Conservation (phyloP, 2,329 filamentous ascomycete genomes). For the Monosporascus sp. region DNA sequence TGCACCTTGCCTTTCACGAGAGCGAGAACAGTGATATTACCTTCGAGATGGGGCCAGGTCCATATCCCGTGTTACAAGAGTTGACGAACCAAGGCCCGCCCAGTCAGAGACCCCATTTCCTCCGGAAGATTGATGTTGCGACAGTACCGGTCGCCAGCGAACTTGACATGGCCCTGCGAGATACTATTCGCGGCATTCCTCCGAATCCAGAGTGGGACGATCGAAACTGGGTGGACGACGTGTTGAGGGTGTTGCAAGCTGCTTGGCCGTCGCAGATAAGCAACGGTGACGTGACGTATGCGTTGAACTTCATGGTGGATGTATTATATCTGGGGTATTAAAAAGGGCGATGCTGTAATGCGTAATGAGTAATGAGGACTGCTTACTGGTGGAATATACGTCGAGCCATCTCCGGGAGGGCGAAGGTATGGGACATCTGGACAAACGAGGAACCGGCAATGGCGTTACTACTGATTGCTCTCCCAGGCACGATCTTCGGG, state of each 20-base stretch:
- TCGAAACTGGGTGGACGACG: conserved; percentile 9
- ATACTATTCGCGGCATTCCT: conserved; percentile 1
- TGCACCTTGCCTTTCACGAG: not conserved
- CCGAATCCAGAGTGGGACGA: conserved; percentile 7
- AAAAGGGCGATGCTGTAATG: not conserved
- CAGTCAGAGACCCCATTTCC: not conserved
- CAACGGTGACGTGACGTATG: not conserved
- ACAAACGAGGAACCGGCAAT: not conserved
- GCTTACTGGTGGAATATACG: too few species aligned
- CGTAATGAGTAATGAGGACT: not conserved
- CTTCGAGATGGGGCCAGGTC: not conserved
- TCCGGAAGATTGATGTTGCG: conserved; percentile 7
- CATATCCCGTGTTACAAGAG: not conserved
- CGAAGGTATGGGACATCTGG: not conserved
- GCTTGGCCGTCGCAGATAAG: conserved; percentile 1
- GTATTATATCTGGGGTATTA: conserved; percentile 4
- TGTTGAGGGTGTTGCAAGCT: conserved; percentile 3
- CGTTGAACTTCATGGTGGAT: not conserved
- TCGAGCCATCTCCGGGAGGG: not conserved
- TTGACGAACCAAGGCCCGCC: not conserved
- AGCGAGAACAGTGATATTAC: not conserved
- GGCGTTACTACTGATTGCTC: not conserved
- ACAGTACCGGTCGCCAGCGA: conserved; percentile 1
- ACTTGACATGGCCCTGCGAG: conserved; percentile 3
- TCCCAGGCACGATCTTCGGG: not conserved